Evolutionary conservation across 2,329 filamentous ascomycete genomes (phyloP), one percentile per base, ranked within the genome.

Genomic region (Davidsoniella australis): DNA sequence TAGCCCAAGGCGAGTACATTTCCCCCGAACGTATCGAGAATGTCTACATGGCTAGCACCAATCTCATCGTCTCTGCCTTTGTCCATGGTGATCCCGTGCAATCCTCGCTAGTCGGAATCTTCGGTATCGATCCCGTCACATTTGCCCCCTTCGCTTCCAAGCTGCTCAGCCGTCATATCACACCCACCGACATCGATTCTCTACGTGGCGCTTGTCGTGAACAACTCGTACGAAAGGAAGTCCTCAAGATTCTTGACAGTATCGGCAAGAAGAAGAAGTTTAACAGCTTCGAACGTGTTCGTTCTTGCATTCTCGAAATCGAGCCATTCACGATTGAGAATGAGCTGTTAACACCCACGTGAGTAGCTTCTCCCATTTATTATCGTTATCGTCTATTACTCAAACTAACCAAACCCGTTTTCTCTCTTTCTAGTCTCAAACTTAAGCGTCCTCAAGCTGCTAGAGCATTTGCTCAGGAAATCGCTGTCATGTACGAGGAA

Each of bases 1-100:
- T 98, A 50, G 81, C 89, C 0, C 91, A 98, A 66, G 91, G 91
- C 63, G 91, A 98, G 68, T 98, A 98, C 67, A 86, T 98, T 59
- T 94, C 88, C 1, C 91, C 91, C 12, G 91, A 98, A 68, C 85
- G 88, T 51, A 85, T 98, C 60, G 91, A 98, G 70, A 95, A 94
- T 63, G 82, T 94, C 36, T 93, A 88, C 64, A 71, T 93, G 54
- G 85, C 83, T 55, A 87, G 82, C 66, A 80, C 80, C 54, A 81
- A 76, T 55, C 79, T 88, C 57, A 68, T 96, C 23, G 75, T 79
- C 18, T 82, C 82, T 60, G 87, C 81, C 2, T 95, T 85, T 61
- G 85, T 96, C 23, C 89, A 98, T 66, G 91, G 91, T 39, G 89
- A 96, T 61, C 78, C 79, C 54, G 74, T 81, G 54, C 80, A 96